phyloP scores from a whole-genome alignment of 2,329 filamentous ascomycete genomes.

The Cercospora zeae-maydis region DNA sequence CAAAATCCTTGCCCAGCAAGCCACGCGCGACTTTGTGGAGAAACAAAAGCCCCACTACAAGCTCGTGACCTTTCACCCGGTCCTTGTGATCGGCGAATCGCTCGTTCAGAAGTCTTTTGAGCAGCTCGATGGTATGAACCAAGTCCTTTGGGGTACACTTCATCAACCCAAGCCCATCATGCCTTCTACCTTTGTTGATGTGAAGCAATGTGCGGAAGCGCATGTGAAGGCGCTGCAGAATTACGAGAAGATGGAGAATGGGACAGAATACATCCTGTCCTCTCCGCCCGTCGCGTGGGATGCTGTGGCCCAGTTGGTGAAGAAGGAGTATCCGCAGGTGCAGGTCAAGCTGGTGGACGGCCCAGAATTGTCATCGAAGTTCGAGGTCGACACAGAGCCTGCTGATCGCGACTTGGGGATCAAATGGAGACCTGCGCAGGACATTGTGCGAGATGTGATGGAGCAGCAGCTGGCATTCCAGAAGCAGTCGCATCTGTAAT shows the following conservation, averaged over 20 bases:
- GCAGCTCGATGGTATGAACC: conserved; percentile 25
- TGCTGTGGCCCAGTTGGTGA: conserved; percentile 19
- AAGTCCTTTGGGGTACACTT: conserved; percentile 17
- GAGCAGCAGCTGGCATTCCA: conserved; percentile 9
- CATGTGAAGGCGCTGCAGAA: conserved; percentile 27
- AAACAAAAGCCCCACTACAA: conserved; percentile 26
- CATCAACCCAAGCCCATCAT: conserved; percentile 16
- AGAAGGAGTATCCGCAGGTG: conserved; percentile 21
- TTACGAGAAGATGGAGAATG: conserved; percentile 6
- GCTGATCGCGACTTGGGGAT: conserved; percentile 24
- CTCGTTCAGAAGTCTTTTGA: conserved; percentile 23
- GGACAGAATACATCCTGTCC: conserved; percentile 21
- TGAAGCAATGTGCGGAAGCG: conserved; percentile 31
- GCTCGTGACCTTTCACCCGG: conserved; percentile 30
- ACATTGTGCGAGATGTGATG: neutral
- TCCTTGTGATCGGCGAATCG: conserved; percentile 30
- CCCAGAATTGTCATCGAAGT: conserved; percentile 4
- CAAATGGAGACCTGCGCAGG: conserved; percentile 14
- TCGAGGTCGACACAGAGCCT: conserved; percentile 13
- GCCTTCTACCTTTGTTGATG: conserved; percentile 25
- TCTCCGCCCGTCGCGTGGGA: conserved; percentile 19
- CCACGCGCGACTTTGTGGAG: conserved; percentile 25
- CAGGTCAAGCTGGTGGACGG: conserved; percentile 14
- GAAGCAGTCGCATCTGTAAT: neutral
- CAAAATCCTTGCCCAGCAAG: conserved; percentile 34